Conservation (phyloP, 805 yeast species). For the Yueomyces sinensis region DNA sequence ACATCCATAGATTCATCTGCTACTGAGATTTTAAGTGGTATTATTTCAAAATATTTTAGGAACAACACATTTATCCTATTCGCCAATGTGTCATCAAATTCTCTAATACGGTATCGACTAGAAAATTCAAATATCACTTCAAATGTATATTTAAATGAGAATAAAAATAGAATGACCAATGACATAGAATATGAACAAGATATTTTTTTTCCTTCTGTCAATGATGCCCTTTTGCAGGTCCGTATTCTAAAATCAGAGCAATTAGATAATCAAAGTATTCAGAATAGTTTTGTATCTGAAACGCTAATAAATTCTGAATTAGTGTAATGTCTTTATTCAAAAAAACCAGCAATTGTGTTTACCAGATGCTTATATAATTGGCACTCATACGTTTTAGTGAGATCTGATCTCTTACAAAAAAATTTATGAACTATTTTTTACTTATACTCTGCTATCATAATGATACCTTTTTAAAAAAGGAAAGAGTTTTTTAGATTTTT, state of each 20-base stretch:
- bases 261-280: slow-evolving; percentile 3
- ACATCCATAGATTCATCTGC: slow-evolving; percentile 69
- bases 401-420: no score
- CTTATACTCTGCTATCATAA: background rate
- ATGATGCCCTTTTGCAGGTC: slow-evolving; percentile 40
- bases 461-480: background rate
- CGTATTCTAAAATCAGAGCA: slow-evolving; percentile 7
- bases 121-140: slow-evolving; percentile 39
- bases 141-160: background rate
- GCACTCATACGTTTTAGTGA: no score
- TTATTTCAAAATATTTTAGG: slow-evolving; percentile 41
- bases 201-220: slow-evolving; percentile 38
- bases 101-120: slow-evolving; percentile 36
- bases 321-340: slow-evolving; percentile 1
- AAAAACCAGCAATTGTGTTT: background rate
- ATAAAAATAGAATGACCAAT: no score
- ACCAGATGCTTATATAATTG: background rate
- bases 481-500: slow-evolving; percentile 19
- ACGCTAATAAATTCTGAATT: slow-evolving; percentile 5
- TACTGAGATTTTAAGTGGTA: slow-evolving; percentile 52
- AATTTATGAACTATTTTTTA: background rate
- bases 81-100: slow-evolving; percentile 41
- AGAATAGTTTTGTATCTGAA: slow-evolving; percentile 6
- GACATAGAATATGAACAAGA: no score
- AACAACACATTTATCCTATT: slow-evolving; percentile 46